phyloP scores from a whole-genome alignment of 371 early-diverging fungal species.

The Circinella minor region DNA sequence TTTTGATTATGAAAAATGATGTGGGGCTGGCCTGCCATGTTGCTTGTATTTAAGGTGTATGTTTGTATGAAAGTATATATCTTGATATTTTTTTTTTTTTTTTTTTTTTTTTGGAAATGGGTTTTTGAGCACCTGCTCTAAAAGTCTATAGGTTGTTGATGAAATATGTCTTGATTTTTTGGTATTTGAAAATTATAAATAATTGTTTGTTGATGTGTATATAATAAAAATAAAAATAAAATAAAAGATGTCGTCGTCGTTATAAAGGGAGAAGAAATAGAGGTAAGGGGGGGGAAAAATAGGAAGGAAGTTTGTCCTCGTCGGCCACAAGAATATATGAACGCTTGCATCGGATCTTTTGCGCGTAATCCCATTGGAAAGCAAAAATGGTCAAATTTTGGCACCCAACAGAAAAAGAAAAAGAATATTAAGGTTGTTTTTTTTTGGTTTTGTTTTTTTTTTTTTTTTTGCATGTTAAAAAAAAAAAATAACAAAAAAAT shows the following conservation, averaged over 20 bases:
- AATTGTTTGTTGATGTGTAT: neutral
- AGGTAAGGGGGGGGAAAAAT: neutral
- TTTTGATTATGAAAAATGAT: neutral
- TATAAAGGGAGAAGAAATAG: neutral
- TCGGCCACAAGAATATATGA: constrained; percentile 5
- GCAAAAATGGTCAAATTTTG: no score
- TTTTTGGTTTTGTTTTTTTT: no score
- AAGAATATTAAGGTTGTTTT: no score
- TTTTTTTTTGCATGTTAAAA: no score
- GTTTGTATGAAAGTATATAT: constrained; percentile 10
- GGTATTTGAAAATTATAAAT: no score
- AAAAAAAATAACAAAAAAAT: no score
- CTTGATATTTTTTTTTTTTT: constrained; percentile 5
- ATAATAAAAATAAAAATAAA: neutral
- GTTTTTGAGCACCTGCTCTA: constrained; percentile 9
- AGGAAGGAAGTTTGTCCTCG: neutral
- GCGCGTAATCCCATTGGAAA: neutral
- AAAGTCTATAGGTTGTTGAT: no score
- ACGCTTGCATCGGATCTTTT: neutral
- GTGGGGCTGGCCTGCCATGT: constrained; percentile 15
- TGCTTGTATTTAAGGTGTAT: constrained; percentile 2
- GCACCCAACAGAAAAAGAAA: no score
- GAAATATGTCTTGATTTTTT: no score
- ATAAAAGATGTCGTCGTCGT: constrained; percentile 5
- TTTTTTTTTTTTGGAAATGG: neutral